Base-by-base conservation (phyloP, 2,329 filamentous ascomycete genomes). In the Xylariaceae sp. region DNA sequence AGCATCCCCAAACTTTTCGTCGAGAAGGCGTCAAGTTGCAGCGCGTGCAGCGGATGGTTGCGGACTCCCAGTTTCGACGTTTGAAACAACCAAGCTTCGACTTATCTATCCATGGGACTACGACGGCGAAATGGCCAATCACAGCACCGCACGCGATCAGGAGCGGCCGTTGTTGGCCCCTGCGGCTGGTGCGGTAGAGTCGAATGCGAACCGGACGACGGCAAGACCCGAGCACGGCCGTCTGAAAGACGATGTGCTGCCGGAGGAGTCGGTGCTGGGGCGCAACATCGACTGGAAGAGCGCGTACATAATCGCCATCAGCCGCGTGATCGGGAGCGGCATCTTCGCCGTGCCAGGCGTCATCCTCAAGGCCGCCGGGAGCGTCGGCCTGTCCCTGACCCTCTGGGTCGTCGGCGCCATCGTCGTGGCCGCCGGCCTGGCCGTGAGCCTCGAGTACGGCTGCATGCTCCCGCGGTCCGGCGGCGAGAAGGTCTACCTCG, bases 311-410 rank as follows among this genome's bases (percentile, higher is more conserved):
- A 67, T 85, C 14, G 76, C 82, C 6, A 78, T 85, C 17, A 83
- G 78, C 2, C 71, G 81, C 9, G 78, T 85, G 5, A 78, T 85
- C 19, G 81, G 81, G 9, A 81, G 73, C 51, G 82, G 81, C 17
- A 84, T 87, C 47, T 87, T 86, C 52, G 81, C 82, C 1, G 85
- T 81, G 0, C 83, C 80, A 0, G 81, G 78, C 0, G 71, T 79
- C 4, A 83, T 88, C 34, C 68, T 84, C 3, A 71, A 76, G 26
- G 73, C 76, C 0, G 76, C 79, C 2, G 83, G 83, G 2, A 86
- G 81, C 39, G 68, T 81, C 0, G 81, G 81, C 0, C 60, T 85
- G 2, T 71, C 78, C 0, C 59, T 86, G 2, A 47, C 71, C 1
- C 59, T 86, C 3, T 86, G 83, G 83, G 39, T 81, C 0, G 58